Evolutionary conservation across 305 asterid species (phyloP), one percentile per base, ranked within the genome.

Genomic region (Coffea humblotiana): DNA sequence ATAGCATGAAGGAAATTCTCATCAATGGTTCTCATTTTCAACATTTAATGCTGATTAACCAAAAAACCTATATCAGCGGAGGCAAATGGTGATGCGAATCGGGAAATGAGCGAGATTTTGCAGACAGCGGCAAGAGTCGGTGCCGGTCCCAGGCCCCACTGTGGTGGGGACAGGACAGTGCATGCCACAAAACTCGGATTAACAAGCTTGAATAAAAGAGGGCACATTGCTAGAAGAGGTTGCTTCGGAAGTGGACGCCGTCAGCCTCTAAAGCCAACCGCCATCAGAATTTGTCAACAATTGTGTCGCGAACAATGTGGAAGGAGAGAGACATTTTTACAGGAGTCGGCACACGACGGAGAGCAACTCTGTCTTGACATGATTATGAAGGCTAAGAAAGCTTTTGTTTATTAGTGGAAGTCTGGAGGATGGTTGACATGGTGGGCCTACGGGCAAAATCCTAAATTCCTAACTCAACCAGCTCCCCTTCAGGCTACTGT

Each of bases 161-260:
- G 11, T 43, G 58, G 60, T n/a, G 71, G 45, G 11, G 60, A 75
- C 71, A 40, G 23, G 43, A 58, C 45, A 40, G 58, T 32, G 23
- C 58, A 56, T 58, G 71, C 71, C 71, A 75, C 56, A 40, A 75
- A 75, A 35, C n/a, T 75, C 58, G 78, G 70, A 75, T 75, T 21
- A 54, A 68, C 52, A 74, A 74, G 32, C 32, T 32, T 74, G 63
- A 21, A 37, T 64, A 54, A 19, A 74, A 25, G 68, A 2, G 10
- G 29, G 48, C 47, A 12, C 8, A 45, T 10, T 65, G 14, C 40
- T 13, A 65, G 70, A 4, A 27, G 70, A 48, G 23, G 32, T n/a
- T 58, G 78, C 71, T n/a, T 14, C 14, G 12, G 2, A 61, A 60
- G 60, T 60, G 78, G 71, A 60, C 71, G 13, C 6, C 60, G 60